Evolutionary conservation across 1,284 basidiomycete species (phyloP).

Genomic region (Hemileia vastatrix): DNA sequence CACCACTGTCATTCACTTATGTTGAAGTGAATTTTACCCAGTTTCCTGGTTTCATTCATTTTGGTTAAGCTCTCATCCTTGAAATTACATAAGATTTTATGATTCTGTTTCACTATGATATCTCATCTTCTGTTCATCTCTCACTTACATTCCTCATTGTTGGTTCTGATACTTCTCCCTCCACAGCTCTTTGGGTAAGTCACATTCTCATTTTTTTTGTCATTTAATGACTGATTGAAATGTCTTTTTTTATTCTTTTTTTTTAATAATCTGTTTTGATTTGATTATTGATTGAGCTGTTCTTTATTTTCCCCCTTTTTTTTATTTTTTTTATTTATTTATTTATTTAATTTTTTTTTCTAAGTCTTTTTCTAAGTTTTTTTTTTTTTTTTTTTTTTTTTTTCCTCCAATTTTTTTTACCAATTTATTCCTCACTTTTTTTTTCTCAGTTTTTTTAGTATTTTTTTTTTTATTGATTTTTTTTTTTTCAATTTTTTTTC

Average conservation of each 20-base stretch:
- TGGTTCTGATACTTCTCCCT: too few relatives aligned
- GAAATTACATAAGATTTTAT: too few relatives aligned
- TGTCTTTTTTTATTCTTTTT: background rate
- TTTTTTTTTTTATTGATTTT: background rate
- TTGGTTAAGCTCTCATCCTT: too few relatives aligned
- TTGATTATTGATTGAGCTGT: background rate
- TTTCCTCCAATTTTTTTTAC: background rate
- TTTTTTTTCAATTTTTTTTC: background rate
- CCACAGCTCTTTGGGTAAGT: too few relatives aligned
- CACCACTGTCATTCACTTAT: too few relatives aligned
- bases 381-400: background rate
- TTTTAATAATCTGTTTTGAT: background rate
- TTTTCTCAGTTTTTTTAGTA: background rate
- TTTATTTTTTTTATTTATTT: background rate
- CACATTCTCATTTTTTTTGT: too few relatives aligned
- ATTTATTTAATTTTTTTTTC: background rate
- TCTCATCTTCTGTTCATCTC: too few relatives aligned
- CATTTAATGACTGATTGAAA: background rate
- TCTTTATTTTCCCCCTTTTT: background rate
- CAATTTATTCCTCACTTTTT: background rate
- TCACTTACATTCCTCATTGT: too few relatives aligned
- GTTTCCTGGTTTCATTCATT: too few relatives aligned
- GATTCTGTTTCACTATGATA: too few relatives aligned
- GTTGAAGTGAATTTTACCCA: too few relatives aligned
- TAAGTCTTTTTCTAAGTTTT: background rate